Conservation (phyloP, 768 basidiomycete genomes). For the Lactifluus rugatus region DNA sequence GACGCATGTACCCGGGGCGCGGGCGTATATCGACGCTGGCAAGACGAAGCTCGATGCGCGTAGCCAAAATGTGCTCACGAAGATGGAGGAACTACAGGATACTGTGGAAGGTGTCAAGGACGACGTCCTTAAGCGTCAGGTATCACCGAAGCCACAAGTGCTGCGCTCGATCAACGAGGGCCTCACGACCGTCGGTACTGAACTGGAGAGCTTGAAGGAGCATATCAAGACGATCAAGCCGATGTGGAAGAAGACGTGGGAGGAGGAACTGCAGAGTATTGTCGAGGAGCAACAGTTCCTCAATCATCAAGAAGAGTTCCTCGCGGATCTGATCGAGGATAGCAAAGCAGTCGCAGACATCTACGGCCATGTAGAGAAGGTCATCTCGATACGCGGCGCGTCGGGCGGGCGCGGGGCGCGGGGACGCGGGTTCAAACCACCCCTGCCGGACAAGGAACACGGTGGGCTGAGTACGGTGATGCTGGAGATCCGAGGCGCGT, state of each 20-base stretch:
- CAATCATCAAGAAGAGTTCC: conserved; percentile 85
- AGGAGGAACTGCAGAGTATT: conserved; percentile 90
- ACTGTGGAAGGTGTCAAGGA: conserved; percentile 81
- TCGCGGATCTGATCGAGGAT: conserved; percentile 82
- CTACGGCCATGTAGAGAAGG: conserved; percentile 85
- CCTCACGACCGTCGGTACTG: conserved; percentile 50
- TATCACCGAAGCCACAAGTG: conserved; percentile 68
- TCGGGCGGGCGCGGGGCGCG: conserved; percentile 29
- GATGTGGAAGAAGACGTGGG: conserved; percentile 99
- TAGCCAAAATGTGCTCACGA: conserved; percentile 83
- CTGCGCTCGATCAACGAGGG: conserved; percentile 67
- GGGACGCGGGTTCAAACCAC: conserved; percentile 45
- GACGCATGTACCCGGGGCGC: conserved; percentile 72
- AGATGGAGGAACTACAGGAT: conserved; percentile 90
- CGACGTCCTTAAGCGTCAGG: conserved; percentile 82
- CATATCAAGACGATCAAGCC: conserved; percentile 87
- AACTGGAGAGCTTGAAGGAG: conserved; percentile 68
- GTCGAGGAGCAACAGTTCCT: conserved; percentile 96
- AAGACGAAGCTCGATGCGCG: conserved; percentile 86
- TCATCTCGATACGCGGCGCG: conserved; percentile 58
- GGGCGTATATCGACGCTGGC: conserved; percentile 83
- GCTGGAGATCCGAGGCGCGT: conserved; percentile 79
- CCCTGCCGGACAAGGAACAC: conserved; percentile 57
- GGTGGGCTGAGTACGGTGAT: conserved; percentile 68
- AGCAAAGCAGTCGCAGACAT: conserved; percentile 82